Evolutionary conservation across 192 early-diverging fungal species (phyloP), one percentile per base, ranked within the genome.

Genomic region (Kappamyces sp.): DNA sequence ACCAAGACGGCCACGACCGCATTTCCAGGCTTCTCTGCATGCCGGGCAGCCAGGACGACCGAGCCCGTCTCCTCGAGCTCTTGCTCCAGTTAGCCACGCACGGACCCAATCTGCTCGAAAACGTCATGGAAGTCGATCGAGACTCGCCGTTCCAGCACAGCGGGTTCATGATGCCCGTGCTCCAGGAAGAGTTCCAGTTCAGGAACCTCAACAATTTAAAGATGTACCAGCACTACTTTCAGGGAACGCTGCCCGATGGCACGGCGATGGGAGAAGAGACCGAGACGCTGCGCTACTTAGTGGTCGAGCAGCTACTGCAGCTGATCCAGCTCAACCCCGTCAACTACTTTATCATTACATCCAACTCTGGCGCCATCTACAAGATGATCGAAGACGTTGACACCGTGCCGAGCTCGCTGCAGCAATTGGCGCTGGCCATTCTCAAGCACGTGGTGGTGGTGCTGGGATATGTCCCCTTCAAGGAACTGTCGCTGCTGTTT

Each of bases 381-480:
- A 66, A 68, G 32, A 59, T 83, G 2, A 71, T 81, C 31, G 81
- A 85, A 57, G 58, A 68, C 31, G 62, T 85, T 12, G 78, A 81
- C 42, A 66, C 31, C 1, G 76, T 41, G 31, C 49, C 40, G 57
- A 73, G 12, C 59, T 73, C 38, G 69, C 78, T 67, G 72, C 78
- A 61, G 52, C 37, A 51, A 51, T 49, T 46, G 45, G 72, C 76
- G 29, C 62, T 85, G 63, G 68, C 75, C 41, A 59, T 84, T 4
- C 64, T 86, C 11, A 57, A 62, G 5, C 83, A 71, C 62, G 71
- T 80, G 31, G 72, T 84, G 64, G 62, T 66, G 38, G 72, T 77
- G 65, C 54, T 86, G 7, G 76, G 81, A 50, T 86, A 84, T 59
- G 81, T 83, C 1, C 81, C 84, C 2, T 81, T 86, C 54, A 71